phyloP scores from a whole-genome alignment of 148 eudicot species.

The Camellia japonica region DNA sequence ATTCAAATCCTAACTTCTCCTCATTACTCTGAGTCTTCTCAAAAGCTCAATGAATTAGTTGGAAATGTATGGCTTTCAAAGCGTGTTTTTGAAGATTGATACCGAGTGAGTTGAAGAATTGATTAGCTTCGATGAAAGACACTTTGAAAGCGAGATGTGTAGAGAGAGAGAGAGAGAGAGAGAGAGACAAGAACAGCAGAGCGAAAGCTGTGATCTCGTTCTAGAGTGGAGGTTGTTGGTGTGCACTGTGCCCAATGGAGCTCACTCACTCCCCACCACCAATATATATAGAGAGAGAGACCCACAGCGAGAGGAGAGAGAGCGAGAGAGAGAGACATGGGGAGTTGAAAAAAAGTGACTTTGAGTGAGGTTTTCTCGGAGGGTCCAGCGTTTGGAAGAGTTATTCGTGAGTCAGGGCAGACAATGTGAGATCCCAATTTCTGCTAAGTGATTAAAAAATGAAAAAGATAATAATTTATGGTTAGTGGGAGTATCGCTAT shows the following conservation, averaged over 20 bases:
- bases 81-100: background rate
- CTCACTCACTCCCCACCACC: background rate
- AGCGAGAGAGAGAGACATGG: constrained; percentile 25
- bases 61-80: background rate
- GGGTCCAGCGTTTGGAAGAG: too few species aligned
- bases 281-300: background rate
- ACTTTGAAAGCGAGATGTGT: background rate
- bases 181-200: constrained; percentile 6
- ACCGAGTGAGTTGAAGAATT: background rate
- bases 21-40: background rate
- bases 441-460: too few species aligned
- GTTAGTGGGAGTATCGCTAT: too few species aligned
- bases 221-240: constrained; percentile 29
- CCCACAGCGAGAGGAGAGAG: background rate
- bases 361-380: constrained; percentile 61
- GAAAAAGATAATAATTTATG: too few species aligned
- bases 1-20: constrained; percentile 1
- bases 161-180: constrained; percentile 2
- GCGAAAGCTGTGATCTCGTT: constrained; percentile 22
- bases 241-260: constrained; percentile 21
- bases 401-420: background rate
- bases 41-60: background rate
- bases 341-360: constrained; percentile 50
- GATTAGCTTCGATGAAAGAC: background rate
- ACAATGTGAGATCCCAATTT: background rate